Evolutionary conservation across 805 yeast genomes (phyloP).

Genomic region (Isabelozyma heimii): DNA sequence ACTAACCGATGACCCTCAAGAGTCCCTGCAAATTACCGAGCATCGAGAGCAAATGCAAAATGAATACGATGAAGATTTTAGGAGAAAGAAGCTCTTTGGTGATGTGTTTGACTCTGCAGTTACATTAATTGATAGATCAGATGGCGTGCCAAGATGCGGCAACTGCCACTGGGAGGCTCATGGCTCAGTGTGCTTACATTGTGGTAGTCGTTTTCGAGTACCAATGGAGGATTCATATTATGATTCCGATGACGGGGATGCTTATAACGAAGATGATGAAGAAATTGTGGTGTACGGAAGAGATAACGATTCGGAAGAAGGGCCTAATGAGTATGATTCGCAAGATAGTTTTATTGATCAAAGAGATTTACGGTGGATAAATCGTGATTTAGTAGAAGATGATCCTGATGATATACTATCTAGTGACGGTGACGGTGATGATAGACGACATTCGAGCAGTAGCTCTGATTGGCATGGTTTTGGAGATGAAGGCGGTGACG

Average conservation of each 20-base stretch:
- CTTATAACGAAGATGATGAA: slow-evolving; percentile 31
- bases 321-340: slow-evolving; percentile 21
- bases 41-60: slow-evolving; percentile 23
- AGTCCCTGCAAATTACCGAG: slow-evolving; percentile 16
- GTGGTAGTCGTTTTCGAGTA: slow-evolving; percentile 52
- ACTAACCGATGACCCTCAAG: slow-evolving; percentile 21
- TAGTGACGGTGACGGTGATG: slow-evolving; percentile 5
- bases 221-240: slow-evolving; percentile 29
- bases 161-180: slow-evolving; percentile 80
- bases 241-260: slow-evolving; percentile 39
- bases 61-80: slow-evolving; percentile 40
- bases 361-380: slow-evolving; percentile 18
- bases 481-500: slow-evolving; percentile 2
- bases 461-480: slow-evolving; percentile 18
- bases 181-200: slow-evolving; percentile 64
- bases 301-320: slow-evolving; percentile 10
- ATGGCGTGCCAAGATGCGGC: slow-evolving; percentile 73
- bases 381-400: slow-evolving; percentile 9
- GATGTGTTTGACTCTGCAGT: slow-evolving; percentile 49
- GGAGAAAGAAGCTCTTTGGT: slow-evolving; percentile 42
- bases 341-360: slow-evolving; percentile 34
- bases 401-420: slow-evolving; percentile 4
- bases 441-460: slow-evolving; percentile 1
- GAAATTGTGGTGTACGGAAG: slow-evolving; percentile 15
- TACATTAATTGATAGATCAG: slow-evolving; percentile 58